Evolutionary conservation across 2,329 filamentous ascomycete species (phyloP).

Genomic region (Sarocladiaceae sp.): DNA sequence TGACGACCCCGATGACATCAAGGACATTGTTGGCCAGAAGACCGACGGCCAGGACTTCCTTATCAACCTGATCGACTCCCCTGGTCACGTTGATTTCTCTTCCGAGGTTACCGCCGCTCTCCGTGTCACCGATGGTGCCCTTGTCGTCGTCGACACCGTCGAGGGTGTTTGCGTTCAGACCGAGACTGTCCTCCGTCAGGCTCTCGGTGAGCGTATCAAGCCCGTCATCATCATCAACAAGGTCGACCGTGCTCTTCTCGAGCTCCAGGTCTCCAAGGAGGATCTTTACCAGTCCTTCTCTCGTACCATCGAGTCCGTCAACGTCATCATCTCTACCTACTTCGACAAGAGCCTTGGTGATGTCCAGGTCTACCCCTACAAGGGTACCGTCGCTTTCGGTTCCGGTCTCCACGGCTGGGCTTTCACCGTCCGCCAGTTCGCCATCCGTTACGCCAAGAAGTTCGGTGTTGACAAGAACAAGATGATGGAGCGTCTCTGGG

Average conservation of each 20-base stretch:
- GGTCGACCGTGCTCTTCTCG: slow-evolving; percentile 98
- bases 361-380: slow-evolving; percentile 96
- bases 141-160: slow-evolving; percentile 99
- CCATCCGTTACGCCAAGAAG: slow-evolving; percentile 95
- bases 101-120: slow-evolving; percentile 99
- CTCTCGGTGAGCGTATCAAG: slow-evolving; percentile 99
- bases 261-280: slow-evolving; percentile 97
- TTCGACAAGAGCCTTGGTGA: slow-evolving; percentile 95
- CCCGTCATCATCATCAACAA: slow-evolving; percentile 99
- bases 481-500: slow-evolving; percentile 99
- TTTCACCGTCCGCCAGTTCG: slow-evolving; percentile 98
- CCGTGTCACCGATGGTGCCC: slow-evolving; percentile 98
- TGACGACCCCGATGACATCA: slow-evolving; percentile 74
- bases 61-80: slow-evolving; percentile 99
- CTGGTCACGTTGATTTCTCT: slow-evolving; percentile 99
- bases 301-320: slow-evolving; percentile 98
- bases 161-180: slow-evolving; percentile 99
- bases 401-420: slow-evolving; percentile 99
- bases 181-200: slow-evolving; percentile 98
- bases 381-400: slow-evolving; percentile 97
- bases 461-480: slow-evolving; percentile 99
- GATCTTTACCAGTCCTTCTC: slow-evolving; percentile 99
- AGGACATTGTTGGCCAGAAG: slow-evolving; percentile 87
- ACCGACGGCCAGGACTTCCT: slow-evolving; percentile 93
- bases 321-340: slow-evolving; percentile 99